A percentile compares a stretch with the other conserved stretches of the same genome.
These are phyloP conservation scores for Monarda citriodora DNA, from an alignment of 305 asterid genomes.

Conservation along the genomic window DNA sequence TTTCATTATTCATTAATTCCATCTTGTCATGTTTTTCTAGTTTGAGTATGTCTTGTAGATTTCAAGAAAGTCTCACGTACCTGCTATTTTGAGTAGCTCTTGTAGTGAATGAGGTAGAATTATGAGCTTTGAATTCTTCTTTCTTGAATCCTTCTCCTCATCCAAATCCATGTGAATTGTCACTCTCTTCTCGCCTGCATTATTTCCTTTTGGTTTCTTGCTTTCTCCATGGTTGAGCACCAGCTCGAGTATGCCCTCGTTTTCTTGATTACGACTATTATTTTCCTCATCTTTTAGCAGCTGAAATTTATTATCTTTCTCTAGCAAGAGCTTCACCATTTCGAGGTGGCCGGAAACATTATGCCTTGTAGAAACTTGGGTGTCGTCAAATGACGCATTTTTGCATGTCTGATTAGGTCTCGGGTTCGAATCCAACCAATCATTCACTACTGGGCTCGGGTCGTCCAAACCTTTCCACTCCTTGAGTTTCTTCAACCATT, in stretches of 20 bases:
- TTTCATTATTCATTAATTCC: too few relatives aligned
- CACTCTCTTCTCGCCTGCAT: conserved; percentile 52
- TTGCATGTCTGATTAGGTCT: conserved; percentile 20
- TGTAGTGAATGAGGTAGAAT: conserved; percentile 67
- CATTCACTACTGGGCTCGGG: conserved; percentile 22
- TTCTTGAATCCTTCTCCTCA: conserved; percentile 13
- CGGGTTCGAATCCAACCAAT: conserved; percentile 28
- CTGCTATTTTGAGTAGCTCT: conserved; percentile 65
- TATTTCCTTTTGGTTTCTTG: conserved; percentile 11
- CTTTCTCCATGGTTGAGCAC: conserved; percentile 25
- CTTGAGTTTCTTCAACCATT: conserved; percentile 45
- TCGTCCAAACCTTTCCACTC: conserved; percentile 35
- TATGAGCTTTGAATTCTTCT: conserved; percentile 51
- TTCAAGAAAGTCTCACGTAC: conserved; percentile 24
- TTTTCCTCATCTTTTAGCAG: conserved; percentile 10
- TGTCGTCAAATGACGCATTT: conserved; percentile 20
- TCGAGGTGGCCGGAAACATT: conserved; percentile 31
- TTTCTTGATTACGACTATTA: conserved; percentile 11
- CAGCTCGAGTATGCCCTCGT: conserved; percentile 34
- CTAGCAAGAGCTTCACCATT: conserved; percentile 36
- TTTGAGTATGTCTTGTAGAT: too few relatives aligned
- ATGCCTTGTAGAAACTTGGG: conserved; percentile 21
- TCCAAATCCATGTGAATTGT: conserved; percentile 55
- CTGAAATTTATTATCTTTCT: conserved; percentile 22
- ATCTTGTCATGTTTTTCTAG: too few relatives aligned